These are phyloP conservation scores for Vickermania spadyakhi DNA, from an alignment of 208 protist genomes.

Conservation along the genomic window DNA sequence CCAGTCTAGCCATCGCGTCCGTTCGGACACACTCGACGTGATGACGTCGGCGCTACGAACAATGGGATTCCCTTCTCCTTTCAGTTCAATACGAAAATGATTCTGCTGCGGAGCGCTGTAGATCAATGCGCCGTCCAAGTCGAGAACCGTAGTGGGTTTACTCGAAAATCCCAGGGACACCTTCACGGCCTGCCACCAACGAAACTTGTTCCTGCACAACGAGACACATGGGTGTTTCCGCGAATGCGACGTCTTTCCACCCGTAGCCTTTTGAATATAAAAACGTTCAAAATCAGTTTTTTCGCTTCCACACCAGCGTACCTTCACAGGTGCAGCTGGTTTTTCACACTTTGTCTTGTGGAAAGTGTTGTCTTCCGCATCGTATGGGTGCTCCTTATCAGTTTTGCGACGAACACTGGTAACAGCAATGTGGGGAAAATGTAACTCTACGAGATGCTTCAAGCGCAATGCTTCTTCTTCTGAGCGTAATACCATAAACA, in stretches of 20 bases:
- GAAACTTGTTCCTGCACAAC: background rate
- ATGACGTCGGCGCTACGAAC: constrained; percentile 7
- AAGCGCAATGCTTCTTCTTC: background rate
- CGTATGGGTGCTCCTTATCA: too few species aligned
- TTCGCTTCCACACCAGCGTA: background rate
- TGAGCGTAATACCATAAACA: background rate
- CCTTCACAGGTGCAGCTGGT: background rate
- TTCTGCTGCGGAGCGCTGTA: background rate
- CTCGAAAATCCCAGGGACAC: background rate
- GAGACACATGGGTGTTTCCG: background rate
- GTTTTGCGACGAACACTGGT: too few species aligned
- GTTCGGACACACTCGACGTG: background rate
- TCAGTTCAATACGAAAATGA: background rate
- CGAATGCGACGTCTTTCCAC: too few species aligned
- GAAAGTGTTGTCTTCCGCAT: background rate
- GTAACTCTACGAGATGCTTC: background rate
- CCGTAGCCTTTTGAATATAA: too few species aligned
- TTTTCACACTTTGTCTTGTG: background rate
- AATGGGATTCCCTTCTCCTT: background rate
- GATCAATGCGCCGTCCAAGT: background rate
- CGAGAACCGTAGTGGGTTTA: background rate
- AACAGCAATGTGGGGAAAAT: background rate
- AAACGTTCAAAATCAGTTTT: background rate
- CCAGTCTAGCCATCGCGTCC: constrained; percentile 10
- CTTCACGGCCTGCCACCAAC: background rate